Percentiles rank a stretch among this genome's conserved stretches.
Conservation (phyloP, 108 stramenopile species). For the Fragilaria crotonensis region DNA sequence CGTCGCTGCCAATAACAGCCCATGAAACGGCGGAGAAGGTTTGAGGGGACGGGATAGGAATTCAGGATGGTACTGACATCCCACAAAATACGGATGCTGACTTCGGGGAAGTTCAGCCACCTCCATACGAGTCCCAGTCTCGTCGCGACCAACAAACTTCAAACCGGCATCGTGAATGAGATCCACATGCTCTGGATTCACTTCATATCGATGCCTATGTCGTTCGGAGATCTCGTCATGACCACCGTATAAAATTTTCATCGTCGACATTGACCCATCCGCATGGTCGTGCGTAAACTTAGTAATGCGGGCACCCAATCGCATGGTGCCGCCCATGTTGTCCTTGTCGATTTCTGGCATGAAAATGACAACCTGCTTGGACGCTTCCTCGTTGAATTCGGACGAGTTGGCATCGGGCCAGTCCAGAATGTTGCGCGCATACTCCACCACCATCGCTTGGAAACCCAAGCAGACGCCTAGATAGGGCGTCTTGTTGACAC, state of each 20-base stretch:
- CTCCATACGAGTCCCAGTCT: constrained; percentile 94
- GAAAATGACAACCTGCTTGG: constrained; percentile 91
- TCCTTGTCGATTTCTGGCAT: constrained; percentile 98
- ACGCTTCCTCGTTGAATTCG: constrained; percentile 84
- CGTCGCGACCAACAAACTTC: constrained; percentile 92
- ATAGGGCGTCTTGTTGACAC: constrained; percentile 57
- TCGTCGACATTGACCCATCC: constrained; percentile 33
- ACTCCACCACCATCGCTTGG: constrained; percentile 97
- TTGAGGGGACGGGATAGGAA: constrained; percentile 85
- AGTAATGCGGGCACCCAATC: constrained; percentile 91
- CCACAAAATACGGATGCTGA: constrained; percentile 95
- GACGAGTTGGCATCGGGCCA: constrained; percentile 86
- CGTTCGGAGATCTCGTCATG: constrained; percentile 40
- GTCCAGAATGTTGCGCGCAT: constrained; percentile 84
- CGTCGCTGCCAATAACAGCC: constrained; percentile 83
- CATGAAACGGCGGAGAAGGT: constrained; percentile 96
- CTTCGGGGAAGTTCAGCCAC: constrained; percentile 89
- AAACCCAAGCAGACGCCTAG: constrained; percentile 97
- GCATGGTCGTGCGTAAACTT: constrained; percentile 59
- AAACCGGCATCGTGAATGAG: constrained; percentile 86
- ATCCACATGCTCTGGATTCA: constrained; percentile 94
- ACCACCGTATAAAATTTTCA: constrained; percentile 74
- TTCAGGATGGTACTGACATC: constrained; percentile 99
- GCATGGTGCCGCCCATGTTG: constrained; percentile 99
- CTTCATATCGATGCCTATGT: constrained; percentile 62